Evolutionary conservation across 352 stramenopile species (phyloP).

Genomic region (Pythium coloratum): DNA sequence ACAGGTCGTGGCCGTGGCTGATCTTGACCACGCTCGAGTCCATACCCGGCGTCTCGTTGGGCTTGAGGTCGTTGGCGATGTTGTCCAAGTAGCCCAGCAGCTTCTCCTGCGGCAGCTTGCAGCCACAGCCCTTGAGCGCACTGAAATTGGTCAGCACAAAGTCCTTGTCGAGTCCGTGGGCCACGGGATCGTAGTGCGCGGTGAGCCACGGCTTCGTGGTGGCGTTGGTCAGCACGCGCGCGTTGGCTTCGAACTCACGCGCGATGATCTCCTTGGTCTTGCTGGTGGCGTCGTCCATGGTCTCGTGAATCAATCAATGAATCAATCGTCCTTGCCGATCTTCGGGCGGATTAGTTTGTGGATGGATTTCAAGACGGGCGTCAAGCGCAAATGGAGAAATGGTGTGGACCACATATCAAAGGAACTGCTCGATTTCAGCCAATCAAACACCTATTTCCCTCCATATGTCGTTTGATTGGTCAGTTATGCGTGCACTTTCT

Average conservation of each 20-base stretch:
- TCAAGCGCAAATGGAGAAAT: not conserved
- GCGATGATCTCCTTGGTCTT: slow-evolving; percentile 63
- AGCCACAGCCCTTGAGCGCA: slow-evolving; percentile 94
- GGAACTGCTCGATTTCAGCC: not conserved
- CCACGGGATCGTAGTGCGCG: slow-evolving; percentile 53
- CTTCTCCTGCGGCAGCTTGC: slow-evolving; percentile 94
- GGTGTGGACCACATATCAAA: not conserved
- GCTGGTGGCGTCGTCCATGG: slow-evolving; percentile 51
- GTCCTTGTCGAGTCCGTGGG: slow-evolving; percentile 65
- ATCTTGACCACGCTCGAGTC: slow-evolving; percentile 92
- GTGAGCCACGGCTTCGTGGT: slow-evolving; percentile 21
- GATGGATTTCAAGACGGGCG: not conserved
- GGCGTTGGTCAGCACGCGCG: not conserved
- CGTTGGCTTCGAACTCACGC: slow-evolving; percentile 45
- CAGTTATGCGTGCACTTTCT: not conserved
- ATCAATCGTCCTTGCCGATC: not conserved
- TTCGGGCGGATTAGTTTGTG: not conserved
- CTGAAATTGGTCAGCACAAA: slow-evolving; percentile 87
- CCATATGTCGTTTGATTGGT: not conserved
- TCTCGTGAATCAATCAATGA: not conserved
- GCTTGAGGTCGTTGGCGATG: slow-evolving; percentile 89
- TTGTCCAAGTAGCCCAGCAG: slow-evolving; percentile 91
- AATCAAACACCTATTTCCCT: not conserved
- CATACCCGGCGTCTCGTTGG: slow-evolving; percentile 90
- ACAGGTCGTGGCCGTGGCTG: slow-evolving; percentile 76